Evolutionary conservation across 768 basidiomycete species (phyloP).

Genomic region (Leccinum variicolor): DNA sequence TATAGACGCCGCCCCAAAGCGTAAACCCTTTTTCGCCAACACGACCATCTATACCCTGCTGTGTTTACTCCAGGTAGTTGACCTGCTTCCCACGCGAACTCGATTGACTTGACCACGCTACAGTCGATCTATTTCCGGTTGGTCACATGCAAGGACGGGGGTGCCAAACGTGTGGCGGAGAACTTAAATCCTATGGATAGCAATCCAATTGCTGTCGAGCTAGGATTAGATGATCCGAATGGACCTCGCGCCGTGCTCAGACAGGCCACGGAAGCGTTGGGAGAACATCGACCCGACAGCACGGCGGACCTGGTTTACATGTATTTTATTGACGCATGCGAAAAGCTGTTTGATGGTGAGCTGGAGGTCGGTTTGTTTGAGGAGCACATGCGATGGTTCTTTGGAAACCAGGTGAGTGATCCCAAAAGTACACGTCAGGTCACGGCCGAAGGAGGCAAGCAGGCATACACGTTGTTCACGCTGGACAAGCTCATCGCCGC

Average conservation of each 20-base stretch:
- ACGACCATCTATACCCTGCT: constrained; percentile 90
- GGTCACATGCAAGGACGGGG: constrained; percentile 78
- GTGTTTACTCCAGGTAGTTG: constrained; percentile 76
- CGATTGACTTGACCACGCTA: constrained; percentile 5
- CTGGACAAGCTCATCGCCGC: constrained; percentile 88
- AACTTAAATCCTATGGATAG: constrained; percentile 63
- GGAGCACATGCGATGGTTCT: constrained; percentile 94
- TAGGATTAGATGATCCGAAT: constrained; percentile 84
- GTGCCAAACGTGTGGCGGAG: constrained; percentile 63
- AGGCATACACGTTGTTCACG: constrained; percentile 92
- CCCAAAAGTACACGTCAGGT: not conserved
- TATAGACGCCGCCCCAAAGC: constrained; percentile 32
- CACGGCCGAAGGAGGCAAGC: constrained; percentile 30
- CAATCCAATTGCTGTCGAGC: constrained; percentile 78
- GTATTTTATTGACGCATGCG: constrained; percentile 86
- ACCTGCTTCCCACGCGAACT: constrained; percentile 1
- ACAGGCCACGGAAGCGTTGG: constrained; percentile 62
- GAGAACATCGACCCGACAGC: constrained; percentile 43
- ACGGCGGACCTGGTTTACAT: constrained; percentile 74
- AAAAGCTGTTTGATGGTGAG: constrained; percentile 91
- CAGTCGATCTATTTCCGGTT: constrained; percentile 90
- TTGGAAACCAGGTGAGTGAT: constrained; percentile 70
- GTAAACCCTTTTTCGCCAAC: constrained; percentile 81
- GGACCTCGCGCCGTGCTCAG: constrained; percentile 64
- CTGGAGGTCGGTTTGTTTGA: constrained; percentile 91